These are phyloP conservation scores for Psilocybe azurescens DNA, from an alignment of 768 basidiomycete species.

Conservation along the genomic window DNA sequence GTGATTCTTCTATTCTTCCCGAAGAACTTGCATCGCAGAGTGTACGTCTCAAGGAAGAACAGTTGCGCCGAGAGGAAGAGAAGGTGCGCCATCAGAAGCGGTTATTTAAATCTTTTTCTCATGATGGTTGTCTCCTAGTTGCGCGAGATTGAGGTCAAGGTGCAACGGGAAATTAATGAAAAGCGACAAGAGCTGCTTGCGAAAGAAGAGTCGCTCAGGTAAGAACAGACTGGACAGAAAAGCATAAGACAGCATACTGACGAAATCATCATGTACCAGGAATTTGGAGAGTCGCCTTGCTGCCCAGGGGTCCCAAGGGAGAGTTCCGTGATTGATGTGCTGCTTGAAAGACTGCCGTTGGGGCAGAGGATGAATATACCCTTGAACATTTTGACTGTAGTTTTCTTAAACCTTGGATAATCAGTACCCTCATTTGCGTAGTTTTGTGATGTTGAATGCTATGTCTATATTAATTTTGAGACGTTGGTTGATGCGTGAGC, in stretches of 20 bases:
- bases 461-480: slow-evolving; percentile 21
- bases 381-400: slow-evolving; percentile 25
- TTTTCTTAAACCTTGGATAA: slow-evolving; percentile 35
- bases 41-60: slow-evolving; percentile 98
- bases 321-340: slow-evolving; percentile 72
- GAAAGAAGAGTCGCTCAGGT: slow-evolving; percentile 94
- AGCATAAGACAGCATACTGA: slow-evolving; percentile 10
- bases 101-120: not conserved
- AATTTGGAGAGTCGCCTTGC: slow-evolving; percentile 91
- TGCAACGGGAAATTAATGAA: slow-evolving; percentile 97
- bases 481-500: slow-evolving; percentile 26
- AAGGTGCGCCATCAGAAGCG: slow-evolving; percentile 55
- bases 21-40: slow-evolving; percentile 97
- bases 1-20: slow-evolving; percentile 89
- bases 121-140: slow-evolving; percentile 51
- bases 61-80: slow-evolving; percentile 95
- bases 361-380: slow-evolving; percentile 24
- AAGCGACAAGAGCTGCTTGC: slow-evolving; percentile 96
- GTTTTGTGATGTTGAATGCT: slow-evolving; percentile 30
- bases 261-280: slow-evolving; percentile 39
- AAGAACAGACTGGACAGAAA: slow-evolving; percentile 22
- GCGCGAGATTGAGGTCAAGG: slow-evolving; percentile 97
- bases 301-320: slow-evolving; percentile 82
- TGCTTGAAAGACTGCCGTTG: slow-evolving; percentile 4
- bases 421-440: slow-evolving; percentile 24